A percentile compares a stretch with the other conserved stretches of the same genome.
These are phyloP conservation scores for Cadophora sp. DNA, from an alignment of 2,329 filamentous ascomycete species.

Conservation along the genomic window DNA sequence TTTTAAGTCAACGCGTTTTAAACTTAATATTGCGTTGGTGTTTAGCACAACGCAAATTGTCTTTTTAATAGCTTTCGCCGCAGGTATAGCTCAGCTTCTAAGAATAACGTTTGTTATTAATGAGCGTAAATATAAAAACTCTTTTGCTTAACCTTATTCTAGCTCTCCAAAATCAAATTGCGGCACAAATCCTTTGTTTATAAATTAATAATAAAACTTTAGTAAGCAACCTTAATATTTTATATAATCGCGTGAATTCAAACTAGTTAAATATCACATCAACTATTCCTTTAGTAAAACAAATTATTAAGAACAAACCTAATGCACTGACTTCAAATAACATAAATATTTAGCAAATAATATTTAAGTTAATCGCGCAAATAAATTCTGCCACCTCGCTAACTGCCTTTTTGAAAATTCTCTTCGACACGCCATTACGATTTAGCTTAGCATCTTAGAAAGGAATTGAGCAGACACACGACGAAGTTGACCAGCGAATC, in stretches of 20 bases:
- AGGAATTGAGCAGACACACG: constrained; percentile 38
- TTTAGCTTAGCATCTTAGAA: constrained; percentile 39
- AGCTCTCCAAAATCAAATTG: constrained; percentile 29
- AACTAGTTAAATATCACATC: not conserved
- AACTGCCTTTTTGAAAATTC: not conserved
- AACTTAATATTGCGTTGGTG: constrained; percentile 29
- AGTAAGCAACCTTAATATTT: not conserved
- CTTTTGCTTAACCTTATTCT: constrained; percentile 32
- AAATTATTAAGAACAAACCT: not conserved
- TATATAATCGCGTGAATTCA: not conserved
- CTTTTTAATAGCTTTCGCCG: constrained; percentile 31
- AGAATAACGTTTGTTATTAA: constrained; percentile 24
- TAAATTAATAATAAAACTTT: constrained; percentile 8
- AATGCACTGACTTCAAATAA: not conserved
- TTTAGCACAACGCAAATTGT: constrained; percentile 32
- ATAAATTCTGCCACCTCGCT: not conserved
- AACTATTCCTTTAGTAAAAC: not conserved
- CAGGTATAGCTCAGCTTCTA: constrained; percentile 31
- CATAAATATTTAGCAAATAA: not conserved
- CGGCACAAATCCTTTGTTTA: constrained; percentile 32
- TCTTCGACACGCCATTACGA: constrained; percentile 35
- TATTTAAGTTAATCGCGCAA: not conserved
- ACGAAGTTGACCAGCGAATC: constrained; percentile 40
- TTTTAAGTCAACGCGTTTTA: constrained; percentile 34
- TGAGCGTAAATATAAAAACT: constrained; percentile 31